Evolutionary conservation across 2,329 filamentous ascomycete species (phyloP).

Genomic region (Colletotrichum ledebouriae): DNA sequence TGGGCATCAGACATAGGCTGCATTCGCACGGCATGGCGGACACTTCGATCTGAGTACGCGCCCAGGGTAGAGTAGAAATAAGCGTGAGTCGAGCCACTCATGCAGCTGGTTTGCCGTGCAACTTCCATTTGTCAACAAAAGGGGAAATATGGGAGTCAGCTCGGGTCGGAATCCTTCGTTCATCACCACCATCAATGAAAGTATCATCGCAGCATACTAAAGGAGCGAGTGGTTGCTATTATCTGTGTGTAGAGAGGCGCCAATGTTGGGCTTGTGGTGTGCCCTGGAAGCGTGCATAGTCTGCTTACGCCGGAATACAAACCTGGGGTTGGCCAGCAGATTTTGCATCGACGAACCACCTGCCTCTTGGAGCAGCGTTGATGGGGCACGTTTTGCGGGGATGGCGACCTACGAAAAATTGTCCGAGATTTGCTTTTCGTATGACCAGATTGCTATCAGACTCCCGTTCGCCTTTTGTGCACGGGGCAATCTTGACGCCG

Average conservation of each 20-base stretch:
- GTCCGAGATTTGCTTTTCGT: constrained; percentile 36
- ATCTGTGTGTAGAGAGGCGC: neutral
- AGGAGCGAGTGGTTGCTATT: neutral
- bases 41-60: neutral
- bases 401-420: constrained; percentile 17
- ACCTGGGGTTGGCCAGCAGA: constrained; percentile 14
- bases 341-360: neutral
- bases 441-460: constrained; percentile 10
- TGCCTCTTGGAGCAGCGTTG: constrained; percentile 13
- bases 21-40: neutral
- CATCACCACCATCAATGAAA: neutral
- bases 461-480: neutral
- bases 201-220: neutral
- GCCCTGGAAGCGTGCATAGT: constrained; percentile 26
- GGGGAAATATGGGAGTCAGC: neutral
- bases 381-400: constrained; percentile 23
- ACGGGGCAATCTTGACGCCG: neutral
- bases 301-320: constrained; percentile 10
- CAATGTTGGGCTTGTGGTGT: constrained; percentile 1
- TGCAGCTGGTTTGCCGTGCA: neutral
- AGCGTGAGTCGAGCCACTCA: neutral
- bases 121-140: constrained; percentile 2
- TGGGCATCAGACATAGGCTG: neutral
- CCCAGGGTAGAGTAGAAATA: neutral
- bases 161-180: neutral